phyloP scores from a whole-genome alignment of 2,329 filamentous ascomycete species.

The Aspergillus sergii region DNA sequence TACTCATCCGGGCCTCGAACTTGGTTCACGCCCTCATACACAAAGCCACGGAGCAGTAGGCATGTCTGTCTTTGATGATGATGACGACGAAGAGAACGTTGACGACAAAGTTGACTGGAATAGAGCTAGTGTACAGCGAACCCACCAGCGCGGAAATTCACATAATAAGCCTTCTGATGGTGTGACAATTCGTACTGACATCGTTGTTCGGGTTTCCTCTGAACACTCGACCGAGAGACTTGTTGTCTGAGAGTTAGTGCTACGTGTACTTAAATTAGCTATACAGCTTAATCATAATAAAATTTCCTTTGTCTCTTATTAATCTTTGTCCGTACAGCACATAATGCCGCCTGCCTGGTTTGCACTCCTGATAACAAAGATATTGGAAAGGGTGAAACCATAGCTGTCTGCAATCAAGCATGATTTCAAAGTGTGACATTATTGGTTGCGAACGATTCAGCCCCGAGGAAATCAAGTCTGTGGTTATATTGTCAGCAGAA shows the following conservation, averaged over 20 bases:
- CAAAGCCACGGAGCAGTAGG: slow-evolving; percentile 5
- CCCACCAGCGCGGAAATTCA: neutral
- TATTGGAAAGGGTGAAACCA: neutral
- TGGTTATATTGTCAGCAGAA: no score
- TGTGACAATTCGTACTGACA: neutral
- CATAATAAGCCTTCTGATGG: neutral
- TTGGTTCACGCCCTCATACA: neutral
- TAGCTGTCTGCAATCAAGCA: neutral
- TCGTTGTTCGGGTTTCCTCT: neutral
- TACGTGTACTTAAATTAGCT: neutral
- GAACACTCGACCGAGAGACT: neutral
- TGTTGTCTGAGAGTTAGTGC: neutral
- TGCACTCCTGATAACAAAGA: neutral
- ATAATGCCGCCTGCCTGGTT: neutral
- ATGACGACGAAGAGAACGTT: neutral
- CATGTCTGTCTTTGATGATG: slow-evolving; percentile 7
- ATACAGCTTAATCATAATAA: neutral
- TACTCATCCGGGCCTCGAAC: slow-evolving; percentile 4
- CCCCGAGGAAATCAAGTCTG: no score
- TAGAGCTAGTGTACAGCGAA: neutral
- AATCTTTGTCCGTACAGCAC: neutral
- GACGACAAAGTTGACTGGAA: neutral
- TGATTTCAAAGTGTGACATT: neutral
- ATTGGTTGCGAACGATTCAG: no score
- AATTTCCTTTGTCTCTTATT: neutral